Percentiles rank a stretch among this genome's conserved stretches.
phyloP scores from a whole-genome alignment of 495 filamentous ascomycete genomes.

The Cercophora samala region DNA sequence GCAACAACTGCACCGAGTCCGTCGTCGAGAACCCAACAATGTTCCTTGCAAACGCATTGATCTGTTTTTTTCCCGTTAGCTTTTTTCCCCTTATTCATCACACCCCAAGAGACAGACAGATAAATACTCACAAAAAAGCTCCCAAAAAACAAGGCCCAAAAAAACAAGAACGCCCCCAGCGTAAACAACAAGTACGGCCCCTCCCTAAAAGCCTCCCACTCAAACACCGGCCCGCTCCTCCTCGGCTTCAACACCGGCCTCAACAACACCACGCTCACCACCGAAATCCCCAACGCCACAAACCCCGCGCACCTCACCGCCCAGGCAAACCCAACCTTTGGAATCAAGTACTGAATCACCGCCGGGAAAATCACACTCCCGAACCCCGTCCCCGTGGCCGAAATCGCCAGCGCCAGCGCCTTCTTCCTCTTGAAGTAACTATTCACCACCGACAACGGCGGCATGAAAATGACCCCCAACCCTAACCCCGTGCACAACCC shows the following conservation, averaged over 20 bases:
- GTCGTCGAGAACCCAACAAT: conserved; percentile 39
- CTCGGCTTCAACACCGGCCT: conserved; percentile 35
- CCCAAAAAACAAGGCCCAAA: conserved; percentile 46
- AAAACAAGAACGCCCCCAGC: conserved; percentile 40
- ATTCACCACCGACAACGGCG: conserved; percentile 38
- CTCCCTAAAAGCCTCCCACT: conserved; percentile 45
- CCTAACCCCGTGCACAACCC: conserved; percentile 42
- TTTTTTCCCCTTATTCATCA: no score
- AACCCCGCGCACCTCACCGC: conserved; percentile 42
- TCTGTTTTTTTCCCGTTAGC: no score
- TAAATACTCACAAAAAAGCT: conserved; percentile 47
- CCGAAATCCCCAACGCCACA: conserved; percentile 36
- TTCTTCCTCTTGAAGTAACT: conserved; percentile 42
- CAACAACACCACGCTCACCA: conserved; percentile 31
- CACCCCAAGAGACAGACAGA: no score
- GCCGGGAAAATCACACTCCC: conserved; percentile 45
- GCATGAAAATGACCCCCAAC: conserved; percentile 45
- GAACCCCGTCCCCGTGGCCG: conserved; percentile 42
- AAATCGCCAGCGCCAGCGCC: conserved; percentile 35
- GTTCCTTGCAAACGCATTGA: conserved; percentile 41
- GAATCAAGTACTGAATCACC: conserved; percentile 42
- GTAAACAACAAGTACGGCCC: conserved; percentile 39
- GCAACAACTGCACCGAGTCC: conserved; percentile 40
- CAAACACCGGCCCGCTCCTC: conserved; percentile 37
- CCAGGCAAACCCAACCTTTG: conserved; percentile 44